phyloP scores from a whole-genome alignment of 192 early-diverging fungal species.

The Spinellus fusiger region DNA sequence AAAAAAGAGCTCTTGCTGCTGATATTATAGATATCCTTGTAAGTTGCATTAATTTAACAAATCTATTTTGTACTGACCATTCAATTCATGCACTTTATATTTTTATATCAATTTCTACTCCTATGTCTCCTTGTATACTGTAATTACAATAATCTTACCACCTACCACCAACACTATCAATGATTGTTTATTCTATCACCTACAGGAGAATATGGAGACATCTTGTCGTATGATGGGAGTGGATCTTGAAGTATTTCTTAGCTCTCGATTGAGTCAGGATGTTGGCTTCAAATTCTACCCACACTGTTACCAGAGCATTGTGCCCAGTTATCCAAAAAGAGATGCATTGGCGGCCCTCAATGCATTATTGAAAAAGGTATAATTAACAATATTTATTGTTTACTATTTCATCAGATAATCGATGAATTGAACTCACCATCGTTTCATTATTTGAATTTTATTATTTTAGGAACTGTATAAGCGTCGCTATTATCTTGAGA shows the following conservation, averaged over 20 bases:
- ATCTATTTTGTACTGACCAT: neutral
- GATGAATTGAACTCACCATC: too few species aligned
- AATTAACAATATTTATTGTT: neutral
- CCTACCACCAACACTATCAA: too few species aligned
- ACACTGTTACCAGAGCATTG: slow-evolving; percentile 7
- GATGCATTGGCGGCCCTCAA: slow-evolving; percentile 10
- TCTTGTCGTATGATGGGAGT: slow-evolving; percentile 25
- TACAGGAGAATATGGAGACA: too few species aligned
- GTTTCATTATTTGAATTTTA: neutral
- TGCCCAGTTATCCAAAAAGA: slow-evolving; percentile 16
- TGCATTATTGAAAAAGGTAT: slow-evolving; percentile 10
- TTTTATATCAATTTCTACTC: neutral
- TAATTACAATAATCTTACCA: too few species aligned
- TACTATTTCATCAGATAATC: neutral
- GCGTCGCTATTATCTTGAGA: slow-evolving; percentile 13
- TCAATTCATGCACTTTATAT: neutral
- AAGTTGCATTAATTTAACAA: slow-evolving; percentile 2
- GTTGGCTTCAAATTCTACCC: neutral
- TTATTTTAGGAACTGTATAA: slow-evolving; percentile 22
- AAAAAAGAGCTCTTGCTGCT: slow-evolving; percentile 33
- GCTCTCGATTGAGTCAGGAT: slow-evolving; percentile 2
- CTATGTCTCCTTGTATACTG: neutral
- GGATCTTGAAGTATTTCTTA: slow-evolving; percentile 22
- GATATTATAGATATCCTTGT: slow-evolving; percentile 49
- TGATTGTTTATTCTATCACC: too few species aligned